Base-by-base conservation (phyloP, 176 grass and related monocot genomes). In the Tuctoria greenei region DNA sequence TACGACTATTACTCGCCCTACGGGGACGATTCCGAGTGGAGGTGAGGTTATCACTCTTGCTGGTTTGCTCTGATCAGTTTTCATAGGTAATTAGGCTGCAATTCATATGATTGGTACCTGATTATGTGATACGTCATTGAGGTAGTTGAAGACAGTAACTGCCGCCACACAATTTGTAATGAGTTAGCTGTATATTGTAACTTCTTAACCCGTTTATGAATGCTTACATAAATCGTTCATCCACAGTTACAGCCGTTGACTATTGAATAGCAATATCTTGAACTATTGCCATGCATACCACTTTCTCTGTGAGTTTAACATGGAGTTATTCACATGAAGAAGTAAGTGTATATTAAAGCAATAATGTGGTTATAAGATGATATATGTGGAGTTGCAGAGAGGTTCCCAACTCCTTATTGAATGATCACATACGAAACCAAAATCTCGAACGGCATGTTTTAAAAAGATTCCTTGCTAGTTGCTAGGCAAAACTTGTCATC, bases 1-100 rank as follows among this genome's bases (percentile, higher is more conserved):
- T 69, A 91, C 70, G 95, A 94, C 55, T 93, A 90, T 25, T 98
- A 98, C 88, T 98, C 87, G 35, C 85, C 95, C 26, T 90, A 88
- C 6, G 86, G 76, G 12, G 81, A 88, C 31, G 86, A 94, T 84
- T 74, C 80, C 0, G 95, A 94, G 64, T 98, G 95, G 88, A 93
- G 95, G 95, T 93, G 51, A 73, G 66, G 16, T 50, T 65, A 8
- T 36, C 40, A 8, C 25, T 68, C 5, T 5, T 73, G 67, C 57
- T 17, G 31, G 15, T 7, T n/a, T 21, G 40, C 5, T 4, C 42
- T 34, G 0, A 46, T 70, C 2, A 23, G 20, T 70, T 75, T 43
- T 43, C 16, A 7, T 45, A 23, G 0, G 16, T 40, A 18, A 35
- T 65, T 37, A 17, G 64, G 52, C 2, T 78, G 37, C 24, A 75